Conservation (phyloP, 768 basidiomycete species). For the Leucosporidium yakuticum region DNA sequence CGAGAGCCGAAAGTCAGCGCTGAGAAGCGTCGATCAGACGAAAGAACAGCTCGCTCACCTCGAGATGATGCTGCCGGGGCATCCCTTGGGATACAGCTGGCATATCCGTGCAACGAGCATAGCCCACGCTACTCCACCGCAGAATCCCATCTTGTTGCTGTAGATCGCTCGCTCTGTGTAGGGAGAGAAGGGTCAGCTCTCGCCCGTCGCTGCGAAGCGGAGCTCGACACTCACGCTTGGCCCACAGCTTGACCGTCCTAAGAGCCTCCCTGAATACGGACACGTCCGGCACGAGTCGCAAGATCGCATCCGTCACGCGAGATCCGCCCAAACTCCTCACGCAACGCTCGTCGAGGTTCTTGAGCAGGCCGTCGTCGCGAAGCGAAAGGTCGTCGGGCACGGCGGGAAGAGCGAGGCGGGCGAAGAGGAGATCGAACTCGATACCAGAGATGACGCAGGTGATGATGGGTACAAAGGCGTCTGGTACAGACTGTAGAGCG, state of each 20-base stretch:
- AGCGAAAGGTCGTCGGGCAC: conserved; percentile 89
- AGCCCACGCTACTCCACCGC: conserved; percentile 98
- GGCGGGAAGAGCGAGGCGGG: conserved; percentile 72
- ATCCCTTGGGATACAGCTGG: conserved; percentile 91
- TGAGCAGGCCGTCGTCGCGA: conserved; percentile 81
- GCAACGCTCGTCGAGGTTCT: conserved; percentile 88
- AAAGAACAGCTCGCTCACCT: conserved; percentile 43
- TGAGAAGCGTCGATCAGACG: background rate
- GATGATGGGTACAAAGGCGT: conserved; percentile 94
- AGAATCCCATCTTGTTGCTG: conserved; percentile 94
- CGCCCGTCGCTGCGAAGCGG: background rate
- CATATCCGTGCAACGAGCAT: conserved; percentile 99
- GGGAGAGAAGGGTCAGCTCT: background rate
- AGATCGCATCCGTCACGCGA: conserved; percentile 88
- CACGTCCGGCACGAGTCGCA: conserved; percentile 89
- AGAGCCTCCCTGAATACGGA: conserved; percentile 89
- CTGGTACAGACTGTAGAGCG: conserved; percentile 72
- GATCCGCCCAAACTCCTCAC: conserved; percentile 93
- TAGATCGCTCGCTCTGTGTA: conserved; percentile 82
- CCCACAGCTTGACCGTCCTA: conserved; percentile 96
- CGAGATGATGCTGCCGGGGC: conserved; percentile 90
- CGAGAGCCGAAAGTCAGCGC: background rate
- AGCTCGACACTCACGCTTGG: conserved; percentile 57
- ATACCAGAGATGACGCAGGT: conserved; percentile 85
- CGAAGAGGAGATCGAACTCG: conserved; percentile 89